Percentiles rank a stretch among this genome's conserved stretches.
phyloP scores from a whole-genome alignment of 108 stramenopile genomes.

The Stephanodiscus triporus region DNA sequence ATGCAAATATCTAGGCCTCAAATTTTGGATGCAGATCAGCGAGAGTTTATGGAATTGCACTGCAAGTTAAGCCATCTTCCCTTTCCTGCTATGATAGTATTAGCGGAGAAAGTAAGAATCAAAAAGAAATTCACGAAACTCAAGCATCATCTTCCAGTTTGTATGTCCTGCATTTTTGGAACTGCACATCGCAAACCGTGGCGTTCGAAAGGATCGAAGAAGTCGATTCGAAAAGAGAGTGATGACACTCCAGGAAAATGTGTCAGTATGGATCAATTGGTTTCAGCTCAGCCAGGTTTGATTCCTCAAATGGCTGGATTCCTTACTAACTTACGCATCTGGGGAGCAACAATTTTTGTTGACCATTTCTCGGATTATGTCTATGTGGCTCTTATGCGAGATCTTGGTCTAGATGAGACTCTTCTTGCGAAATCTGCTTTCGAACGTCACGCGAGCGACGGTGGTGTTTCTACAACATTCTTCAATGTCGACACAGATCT shows the following conservation, averaged over 20 bases:
- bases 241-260: conserved; percentile 31
- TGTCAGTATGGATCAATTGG: conserved; percentile 50
- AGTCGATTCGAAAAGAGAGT: not conserved
- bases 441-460: not conserved
- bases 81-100: conserved; percentile 6
- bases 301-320: conserved; percentile 30
- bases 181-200: conserved; percentile 19
- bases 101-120: conserved; percentile 11
- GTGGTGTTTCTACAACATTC: conserved; percentile 25
- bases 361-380: conserved; percentile 41
- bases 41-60: conserved; percentile 14
- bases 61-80: conserved; percentile 22
- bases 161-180: conserved; percentile 31
- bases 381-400: conserved; percentile 16
- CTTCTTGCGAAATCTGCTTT: conserved; percentile 25
- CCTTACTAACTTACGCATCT: conserved; percentile 22
- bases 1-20: conserved; percentile 9
- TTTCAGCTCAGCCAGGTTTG: conserved; percentile 41
- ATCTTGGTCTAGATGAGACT: conserved; percentile 20
- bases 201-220: conserved; percentile 4
- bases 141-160: conserved; percentile 15
- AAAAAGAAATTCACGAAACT: conserved; percentile 11
- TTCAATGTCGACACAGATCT: not conserved
- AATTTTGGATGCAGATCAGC: conserved; percentile 16
- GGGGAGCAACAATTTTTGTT: conserved; percentile 52